phyloP scores from a whole-genome alignment of 2,329 filamentous ascomycete genomes.

The Cladosporium phlei region DNA sequence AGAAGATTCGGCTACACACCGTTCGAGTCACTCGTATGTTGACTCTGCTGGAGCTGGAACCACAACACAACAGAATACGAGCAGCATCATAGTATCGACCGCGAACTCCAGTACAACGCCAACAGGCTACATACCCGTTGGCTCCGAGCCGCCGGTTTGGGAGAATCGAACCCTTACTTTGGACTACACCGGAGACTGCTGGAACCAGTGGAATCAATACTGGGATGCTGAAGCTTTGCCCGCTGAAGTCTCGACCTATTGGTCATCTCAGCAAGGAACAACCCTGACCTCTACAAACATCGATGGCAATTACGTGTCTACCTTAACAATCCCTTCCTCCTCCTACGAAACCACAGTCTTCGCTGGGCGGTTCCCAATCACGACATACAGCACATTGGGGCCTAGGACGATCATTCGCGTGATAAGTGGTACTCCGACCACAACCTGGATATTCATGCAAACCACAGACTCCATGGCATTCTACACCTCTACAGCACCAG shows the following conservation, averaged over 20 bases:
- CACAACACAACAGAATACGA: not conserved
- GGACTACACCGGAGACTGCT: constrained; percentile 4
- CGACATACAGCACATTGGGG: not conserved
- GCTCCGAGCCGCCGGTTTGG: not conserved
- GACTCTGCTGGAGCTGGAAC: not conserved
- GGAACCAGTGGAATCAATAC: constrained; percentile 8
- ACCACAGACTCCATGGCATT: too few relatives aligned
- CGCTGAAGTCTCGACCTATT: not conserved
- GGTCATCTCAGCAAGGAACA: not conserved
- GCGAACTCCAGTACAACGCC: not conserved
- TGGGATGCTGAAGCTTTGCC: not conserved
- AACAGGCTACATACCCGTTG: not conserved
- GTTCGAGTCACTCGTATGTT: not conserved
- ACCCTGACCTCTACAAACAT: not conserved
- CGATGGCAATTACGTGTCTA: not conserved
- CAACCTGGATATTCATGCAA: not conserved
- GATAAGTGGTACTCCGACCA: not conserved
- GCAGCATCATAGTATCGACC: not conserved
- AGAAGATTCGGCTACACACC: not conserved
- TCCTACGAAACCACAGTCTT: constrained; percentile 1
- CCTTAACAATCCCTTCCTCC: not conserved
- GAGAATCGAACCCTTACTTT: not conserved
- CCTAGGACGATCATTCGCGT: not conserved
- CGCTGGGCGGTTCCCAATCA: not conserved
- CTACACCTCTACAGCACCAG: too few relatives aligned